Evolutionary conservation across 345 rosid species (phyloP), one percentile per base, ranked within the genome.

Genomic region (Limnanthes douglasii): DNA sequence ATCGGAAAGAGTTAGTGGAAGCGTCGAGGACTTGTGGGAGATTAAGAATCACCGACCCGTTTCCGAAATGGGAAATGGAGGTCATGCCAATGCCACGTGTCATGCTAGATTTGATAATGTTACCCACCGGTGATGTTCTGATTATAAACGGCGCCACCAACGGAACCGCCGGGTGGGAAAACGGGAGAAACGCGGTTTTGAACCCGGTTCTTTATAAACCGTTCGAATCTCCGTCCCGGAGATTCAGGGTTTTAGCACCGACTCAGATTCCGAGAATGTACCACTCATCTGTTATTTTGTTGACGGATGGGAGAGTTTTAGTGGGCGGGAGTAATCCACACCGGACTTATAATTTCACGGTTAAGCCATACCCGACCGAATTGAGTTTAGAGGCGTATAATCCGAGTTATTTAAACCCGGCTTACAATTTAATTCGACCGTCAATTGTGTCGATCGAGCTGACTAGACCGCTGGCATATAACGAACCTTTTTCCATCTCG

Each of bases 251-350:
- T 8, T 62, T 78, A 18, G 46, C 49, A 45, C 72, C 79, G 12
- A 33, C 73, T 1, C 56, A 11, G 4, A 59, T 53, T 18, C 69
- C 93, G 5, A 57, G 94, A 15, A 70, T 86, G 88, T 86, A 86
- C 57, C 94, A 86, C 45, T 75, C 97, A 0, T 36, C 84, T 0
- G 81, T 88, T 2, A 54, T 57, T 24, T 61, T 86, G 17, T 51
- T 78, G 43, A 68, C 75, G 31, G 97, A 86, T 35, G 93, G 88
- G 12, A 66, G 94, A 45, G 58, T 86, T 12, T 49, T 86, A 13
- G 77, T 86, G 37, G 93, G 85, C 8, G 97, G 97, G 11, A 78
- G 97, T 60, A 86, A 86, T 46, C 97, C 93, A 9, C 72, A 86
- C 62, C 37, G 36, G 15, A 51, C 18, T 30, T 78, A 86, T 62